These are phyloP conservation scores for Fraxinus quadrangulata DNA, from an alignment of 257 asterid species.

Conservation along the genomic window DNA sequence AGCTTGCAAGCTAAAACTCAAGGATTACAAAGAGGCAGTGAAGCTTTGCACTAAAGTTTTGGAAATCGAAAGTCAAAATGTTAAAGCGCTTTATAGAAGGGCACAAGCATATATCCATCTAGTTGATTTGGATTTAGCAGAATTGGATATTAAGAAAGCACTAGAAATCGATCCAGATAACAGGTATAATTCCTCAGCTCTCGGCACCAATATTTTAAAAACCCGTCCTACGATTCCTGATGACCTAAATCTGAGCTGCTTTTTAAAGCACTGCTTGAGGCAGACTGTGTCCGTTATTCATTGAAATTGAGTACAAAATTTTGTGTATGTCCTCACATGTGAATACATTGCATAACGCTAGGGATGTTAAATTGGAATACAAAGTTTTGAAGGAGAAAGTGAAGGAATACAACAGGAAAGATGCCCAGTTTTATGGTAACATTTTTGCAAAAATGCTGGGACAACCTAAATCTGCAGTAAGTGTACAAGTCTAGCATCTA, in stretches of 20 bases:
- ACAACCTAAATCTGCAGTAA: slow-evolving; percentile 36
- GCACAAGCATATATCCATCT: slow-evolving; percentile 61
- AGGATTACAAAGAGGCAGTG: slow-evolving; percentile 54
- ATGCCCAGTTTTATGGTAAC: slow-evolving; percentile 56
- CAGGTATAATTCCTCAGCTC: slow-evolving; percentile 31
- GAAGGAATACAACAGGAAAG: slow-evolving; percentile 55
- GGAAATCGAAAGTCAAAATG: slow-evolving; percentile 46
- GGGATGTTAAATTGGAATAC: slow-evolving; percentile 65
- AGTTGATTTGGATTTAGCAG: slow-evolving; percentile 61
- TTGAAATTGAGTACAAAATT: background rate
- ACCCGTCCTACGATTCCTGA: background rate
- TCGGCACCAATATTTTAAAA: background rate
- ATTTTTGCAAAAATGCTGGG: slow-evolving; percentile 53
- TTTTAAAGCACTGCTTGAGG: background rate
- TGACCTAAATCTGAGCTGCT: background rate
- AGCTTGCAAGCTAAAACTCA: slow-evolving; percentile 68
- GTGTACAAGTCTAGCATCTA: slow-evolving; percentile 12
- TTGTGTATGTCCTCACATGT: background rate
- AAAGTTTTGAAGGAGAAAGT: slow-evolving; percentile 52
- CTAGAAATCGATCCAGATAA: slow-evolving; percentile 67
- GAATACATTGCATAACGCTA: slow-evolving; percentile 20
- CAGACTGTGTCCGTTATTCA: background rate
- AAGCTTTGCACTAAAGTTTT: slow-evolving; percentile 51
- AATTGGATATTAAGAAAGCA: slow-evolving; percentile 59
- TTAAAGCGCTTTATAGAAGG: slow-evolving; percentile 65